A percentile compares a stretch with the other conserved stretches of the same genome.
phyloP scores from a whole-genome alignment of 768 basidiomycete species.

The Chalciporus piperatus region DNA sequence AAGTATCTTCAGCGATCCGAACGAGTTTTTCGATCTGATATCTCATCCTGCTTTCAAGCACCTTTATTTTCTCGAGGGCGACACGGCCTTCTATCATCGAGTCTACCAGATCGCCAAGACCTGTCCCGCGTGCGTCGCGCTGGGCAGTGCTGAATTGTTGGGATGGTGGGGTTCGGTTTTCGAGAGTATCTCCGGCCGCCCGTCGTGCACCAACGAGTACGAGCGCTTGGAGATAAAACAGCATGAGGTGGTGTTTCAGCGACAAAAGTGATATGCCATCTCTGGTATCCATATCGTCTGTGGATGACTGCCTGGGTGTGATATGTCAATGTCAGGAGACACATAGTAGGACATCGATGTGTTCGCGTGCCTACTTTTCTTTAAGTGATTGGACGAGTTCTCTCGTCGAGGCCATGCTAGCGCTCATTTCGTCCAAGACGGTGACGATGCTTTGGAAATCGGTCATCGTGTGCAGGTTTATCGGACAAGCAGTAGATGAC shows the following conservation, averaged over 20 bases:
- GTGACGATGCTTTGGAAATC: slow-evolving; percentile 22
- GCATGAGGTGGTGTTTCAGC: slow-evolving; percentile 78
- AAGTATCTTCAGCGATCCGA: slow-evolving; percentile 63
- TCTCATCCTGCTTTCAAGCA: slow-evolving; percentile 80
- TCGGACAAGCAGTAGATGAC: neutral
- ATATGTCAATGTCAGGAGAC: slow-evolving; percentile 17
- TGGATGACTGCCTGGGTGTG: slow-evolving; percentile 25
- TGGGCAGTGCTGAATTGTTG: slow-evolving; percentile 51
- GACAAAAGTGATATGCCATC: slow-evolving; percentile 91
- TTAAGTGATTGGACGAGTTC: slow-evolving; percentile 51
- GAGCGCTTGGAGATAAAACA: slow-evolving; percentile 85
- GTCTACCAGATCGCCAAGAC: slow-evolving; percentile 75
- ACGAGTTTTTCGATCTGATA: slow-evolving; percentile 98
- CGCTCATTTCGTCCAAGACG: slow-evolving; percentile 54
- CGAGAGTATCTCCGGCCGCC: slow-evolving; percentile 61
- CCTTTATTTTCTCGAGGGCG: slow-evolving; percentile 84
- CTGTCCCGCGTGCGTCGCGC: slow-evolving; percentile 53
- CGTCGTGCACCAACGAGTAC: slow-evolving; percentile 71
- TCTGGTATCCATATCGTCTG: slow-evolving; percentile 47
- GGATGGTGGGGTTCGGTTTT: slow-evolving; percentile 45
- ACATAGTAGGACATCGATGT: neutral
- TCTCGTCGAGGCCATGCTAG: slow-evolving; percentile 59
- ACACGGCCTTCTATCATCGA: slow-evolving; percentile 76
- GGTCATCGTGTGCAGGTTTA: slow-evolving; percentile 13
- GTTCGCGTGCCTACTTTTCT: slow-evolving; percentile 45